Base-by-base conservation (phyloP, 2,329 filamentous ascomycete genomes). In the Stagonosporopsis tanaceti region DNA sequence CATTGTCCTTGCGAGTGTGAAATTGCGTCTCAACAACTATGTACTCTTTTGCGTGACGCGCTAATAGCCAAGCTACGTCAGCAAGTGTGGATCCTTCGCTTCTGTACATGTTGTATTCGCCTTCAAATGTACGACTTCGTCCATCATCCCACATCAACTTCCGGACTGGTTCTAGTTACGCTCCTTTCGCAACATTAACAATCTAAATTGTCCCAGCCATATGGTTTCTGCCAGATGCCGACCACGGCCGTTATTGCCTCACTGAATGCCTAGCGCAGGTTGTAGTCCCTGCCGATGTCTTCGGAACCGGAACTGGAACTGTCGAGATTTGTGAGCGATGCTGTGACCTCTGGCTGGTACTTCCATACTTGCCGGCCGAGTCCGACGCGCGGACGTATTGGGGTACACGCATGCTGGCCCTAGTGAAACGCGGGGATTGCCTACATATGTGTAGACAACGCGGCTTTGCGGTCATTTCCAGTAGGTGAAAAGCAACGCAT, bases 81-180 rank as follows among this genome's bases (percentile, higher is more conserved):
- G 44, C 50, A 42, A 15, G 12, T 7, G 6, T 38, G 4, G 17
- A 39, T 37, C 30, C 7, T 25, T 25, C 30, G 20, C 22, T 11
- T 15, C 34, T 14, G 14, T 17, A 9, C 9, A 12, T 11, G 6
- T 17, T 22, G 20, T n/a, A 6, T 11, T 12, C 32, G 12, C n/a
- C 17, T 24, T 42, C n/a, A 7, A 5, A 11, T 45, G 45, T 55
- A 50, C 53, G 38, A 35, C 34, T n/a, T 55, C 40, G 46, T 50
- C 50, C 53, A 55, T 46, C 34, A 8, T 22, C 28, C 28, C 11
- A 27, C 6, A 22, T 35, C 20, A 12, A 15, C 1, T 42, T 30
- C 37, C 37, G 14, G 5, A 20, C 37, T 15, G 7, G 17, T 39
- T 39, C 37, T 34, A 34, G 32, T 34, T 34, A 4, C 32, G 14